phyloP scores from a whole-genome alignment of 306 rosid species.

The Trichosanthes truncata region DNA sequence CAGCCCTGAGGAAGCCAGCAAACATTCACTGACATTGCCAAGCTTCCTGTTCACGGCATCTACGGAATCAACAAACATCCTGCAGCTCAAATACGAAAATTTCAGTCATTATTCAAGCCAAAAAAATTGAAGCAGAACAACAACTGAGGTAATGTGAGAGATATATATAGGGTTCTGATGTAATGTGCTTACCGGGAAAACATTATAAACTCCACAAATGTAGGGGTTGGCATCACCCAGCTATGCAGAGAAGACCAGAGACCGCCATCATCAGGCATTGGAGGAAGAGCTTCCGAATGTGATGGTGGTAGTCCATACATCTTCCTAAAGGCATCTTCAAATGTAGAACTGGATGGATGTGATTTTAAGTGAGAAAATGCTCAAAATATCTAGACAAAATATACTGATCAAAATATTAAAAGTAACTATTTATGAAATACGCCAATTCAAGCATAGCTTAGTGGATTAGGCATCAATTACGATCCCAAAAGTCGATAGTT shows the following conservation, averaged over 20 bases:
- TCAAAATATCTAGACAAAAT: background rate
- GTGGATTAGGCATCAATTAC: too few species aligned
- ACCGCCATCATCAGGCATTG: slow-evolving; percentile 87
- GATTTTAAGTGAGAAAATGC: background rate
- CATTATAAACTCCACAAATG: slow-evolving; percentile 81
- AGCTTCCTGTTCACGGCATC: slow-evolving; percentile 53
- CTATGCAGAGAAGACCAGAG: slow-evolving; percentile 86
- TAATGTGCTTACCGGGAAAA: slow-evolving; percentile 61
- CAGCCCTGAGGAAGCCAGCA: slow-evolving; percentile 56
- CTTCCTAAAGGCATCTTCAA: slow-evolving; percentile 62
- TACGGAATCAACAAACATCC: slow-evolving; percentile 86
- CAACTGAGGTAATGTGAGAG: background rate
- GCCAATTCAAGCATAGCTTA: too few species aligned
- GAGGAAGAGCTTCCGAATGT: slow-evolving; percentile 67
- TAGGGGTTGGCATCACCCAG: slow-evolving; percentile 98
- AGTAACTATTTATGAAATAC: too few species aligned
- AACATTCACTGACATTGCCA: slow-evolving; percentile 26
- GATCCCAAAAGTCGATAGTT: too few species aligned
- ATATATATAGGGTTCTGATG: background rate
- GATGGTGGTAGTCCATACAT: slow-evolving; percentile 65
- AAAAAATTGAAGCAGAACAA: background rate
- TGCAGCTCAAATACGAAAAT: slow-evolving; percentile 25
- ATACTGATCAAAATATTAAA: too few species aligned
- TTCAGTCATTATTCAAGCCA: background rate
- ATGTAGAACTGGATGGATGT: slow-evolving; percentile 49